Evolutionary conservation across 805 yeast genomes (phyloP).

Genomic region (Candida michaelii): DNA sequence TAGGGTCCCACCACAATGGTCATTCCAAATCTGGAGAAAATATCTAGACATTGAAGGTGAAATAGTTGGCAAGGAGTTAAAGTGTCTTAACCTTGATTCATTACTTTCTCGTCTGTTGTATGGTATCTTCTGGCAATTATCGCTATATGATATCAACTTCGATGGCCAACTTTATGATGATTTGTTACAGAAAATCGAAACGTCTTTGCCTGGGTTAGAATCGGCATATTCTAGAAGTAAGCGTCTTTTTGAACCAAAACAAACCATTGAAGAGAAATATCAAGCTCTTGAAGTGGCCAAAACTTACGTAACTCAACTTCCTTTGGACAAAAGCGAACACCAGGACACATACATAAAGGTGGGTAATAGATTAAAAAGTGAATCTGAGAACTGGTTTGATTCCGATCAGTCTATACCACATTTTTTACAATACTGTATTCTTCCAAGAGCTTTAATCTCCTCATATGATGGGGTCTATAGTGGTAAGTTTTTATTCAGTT

Average conservation of each 20-base stretch:
- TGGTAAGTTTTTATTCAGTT: conserved; percentile 56
- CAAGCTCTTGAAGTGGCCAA: conserved; percentile 24
- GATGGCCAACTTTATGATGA: conserved; percentile 49
- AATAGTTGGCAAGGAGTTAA: not conserved
- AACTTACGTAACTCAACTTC: conserved; percentile 19
- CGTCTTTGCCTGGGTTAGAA: conserved; percentile 4
- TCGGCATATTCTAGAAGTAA: conserved; percentile 8
- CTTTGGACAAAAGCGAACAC: conserved; percentile 48
- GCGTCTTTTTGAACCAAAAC: not conserved
- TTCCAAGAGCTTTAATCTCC: conserved; percentile 78
- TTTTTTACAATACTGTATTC: conserved; percentile 62
- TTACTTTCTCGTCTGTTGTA: conserved; percentile 45
- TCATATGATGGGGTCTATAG: conserved; percentile 78
- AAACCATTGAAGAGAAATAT: conserved; percentile 22
- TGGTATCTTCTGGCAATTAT: conserved; percentile 69
- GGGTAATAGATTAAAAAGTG: conserved; percentile 24
- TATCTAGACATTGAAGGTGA: conserved; percentile 27
- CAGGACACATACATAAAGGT: conserved; percentile 34
- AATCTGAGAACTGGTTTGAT: conserved; percentile 42
- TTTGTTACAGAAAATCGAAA: conserved; percentile 42
- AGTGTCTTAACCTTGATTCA: not conserved
- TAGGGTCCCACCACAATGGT: conserved; percentile 58
- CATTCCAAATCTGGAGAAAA: conserved; percentile 76
- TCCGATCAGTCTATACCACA: conserved; percentile 16
- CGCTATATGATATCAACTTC: conserved; percentile 68